A percentile compares a stretch with the other conserved stretches of the same genome.
Conservation (phyloP, 2,329 filamentous ascomycete species). For the Davidsoniella neocaledoniae region DNA sequence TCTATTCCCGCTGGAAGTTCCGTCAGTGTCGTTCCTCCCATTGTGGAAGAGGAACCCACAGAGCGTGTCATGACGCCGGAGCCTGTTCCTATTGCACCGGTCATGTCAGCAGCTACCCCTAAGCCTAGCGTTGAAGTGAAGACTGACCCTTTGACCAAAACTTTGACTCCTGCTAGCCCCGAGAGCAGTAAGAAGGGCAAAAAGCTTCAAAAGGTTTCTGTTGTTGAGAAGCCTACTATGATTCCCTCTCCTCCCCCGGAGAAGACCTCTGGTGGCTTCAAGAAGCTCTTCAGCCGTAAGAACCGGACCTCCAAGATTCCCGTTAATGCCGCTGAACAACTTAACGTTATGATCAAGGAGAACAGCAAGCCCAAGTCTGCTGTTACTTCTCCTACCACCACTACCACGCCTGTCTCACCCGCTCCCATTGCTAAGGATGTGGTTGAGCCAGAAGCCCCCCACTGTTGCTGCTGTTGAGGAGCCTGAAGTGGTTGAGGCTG, state of each 20-base stretch:
- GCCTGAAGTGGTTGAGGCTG: background rate
- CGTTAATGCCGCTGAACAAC: slow-evolving; percentile 34
- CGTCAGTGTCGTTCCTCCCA: slow-evolving; percentile 17
- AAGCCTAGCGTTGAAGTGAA: slow-evolving; percentile 11
- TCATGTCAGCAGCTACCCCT: slow-evolving; percentile 8
- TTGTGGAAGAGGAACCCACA: slow-evolving; percentile 21
- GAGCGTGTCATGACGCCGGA: slow-evolving; percentile 25
- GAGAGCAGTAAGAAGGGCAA: slow-evolving; percentile 18
- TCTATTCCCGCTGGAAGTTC: slow-evolving; percentile 14
- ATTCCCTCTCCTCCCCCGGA: slow-evolving; percentile 5
- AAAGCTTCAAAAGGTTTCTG: slow-evolving; percentile 38
- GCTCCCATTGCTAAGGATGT: slow-evolving; percentile 13
- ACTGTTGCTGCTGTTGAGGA: background rate
- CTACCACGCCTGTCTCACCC: slow-evolving; percentile 14
- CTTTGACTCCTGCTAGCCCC: slow-evolving; percentile 18
- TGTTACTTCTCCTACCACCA: slow-evolving; percentile 16
- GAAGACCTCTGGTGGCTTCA: slow-evolving; percentile 31
- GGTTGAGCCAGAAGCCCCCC: slow-evolving; percentile 2
- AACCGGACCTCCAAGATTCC: slow-evolving; percentile 40
- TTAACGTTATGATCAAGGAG: slow-evolving; percentile 33
- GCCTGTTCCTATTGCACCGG: slow-evolving; percentile 16
- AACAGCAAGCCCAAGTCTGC: slow-evolving; percentile 18
- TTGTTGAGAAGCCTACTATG: slow-evolving; percentile 21
- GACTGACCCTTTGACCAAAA: background rate
- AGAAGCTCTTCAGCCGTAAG: slow-evolving; percentile 50